Base-by-base conservation (phyloP, 2,329 filamentous ascomycete species). In the Phialemoniopsis sp. region DNA sequence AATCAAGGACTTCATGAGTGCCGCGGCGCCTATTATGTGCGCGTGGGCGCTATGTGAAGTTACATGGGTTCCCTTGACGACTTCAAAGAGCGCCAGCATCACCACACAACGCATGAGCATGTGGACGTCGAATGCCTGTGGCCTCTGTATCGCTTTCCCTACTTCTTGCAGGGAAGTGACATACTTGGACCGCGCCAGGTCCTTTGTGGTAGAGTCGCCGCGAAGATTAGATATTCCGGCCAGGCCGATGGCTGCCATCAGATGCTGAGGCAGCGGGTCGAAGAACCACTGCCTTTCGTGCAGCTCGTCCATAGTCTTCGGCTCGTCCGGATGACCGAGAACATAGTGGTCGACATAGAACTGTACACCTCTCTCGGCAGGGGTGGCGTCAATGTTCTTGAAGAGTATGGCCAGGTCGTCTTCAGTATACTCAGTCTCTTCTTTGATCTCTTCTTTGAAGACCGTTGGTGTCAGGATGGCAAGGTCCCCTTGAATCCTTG, bases 41-140 rank as follows among this genome's bases (percentile, higher is more conserved):
- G 71, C 72, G 38, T 70, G 72, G 45, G 78, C 80, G 15, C 68
- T 68, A 13, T 67, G 60, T 15, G 73, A 65, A 17, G 69, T 66
- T 38, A 67, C 54, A 29, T 65, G 62, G 4, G 66, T 65, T 29
- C 72, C 67, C 42, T 66, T 70, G n/a, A 71, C 69, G 9, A 81
- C 78, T 66, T 83, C 78, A 45, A 78, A 83, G 54, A 81, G 65
- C 34, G 77, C 76, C 46, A 83, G 67, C 48, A 78, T 66, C 32
- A 82, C 63, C 21, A 81, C 72, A 8, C 71, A 59, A 19, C 70
- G 66, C 46, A 78, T 64, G 13, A 74, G 65, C 9, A 72, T 64
- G 34, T 70, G 59, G 16, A 70, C 49, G 38, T 59, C 57, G 29
- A 57, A 48, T 39, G 53, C 49, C 19, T 57, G 42, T 16, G 59